These are phyloP conservation scores for Chrysoporthe cubensis DNA, from an alignment of 2,329 filamentous ascomycete species.

Conservation along the genomic window DNA sequence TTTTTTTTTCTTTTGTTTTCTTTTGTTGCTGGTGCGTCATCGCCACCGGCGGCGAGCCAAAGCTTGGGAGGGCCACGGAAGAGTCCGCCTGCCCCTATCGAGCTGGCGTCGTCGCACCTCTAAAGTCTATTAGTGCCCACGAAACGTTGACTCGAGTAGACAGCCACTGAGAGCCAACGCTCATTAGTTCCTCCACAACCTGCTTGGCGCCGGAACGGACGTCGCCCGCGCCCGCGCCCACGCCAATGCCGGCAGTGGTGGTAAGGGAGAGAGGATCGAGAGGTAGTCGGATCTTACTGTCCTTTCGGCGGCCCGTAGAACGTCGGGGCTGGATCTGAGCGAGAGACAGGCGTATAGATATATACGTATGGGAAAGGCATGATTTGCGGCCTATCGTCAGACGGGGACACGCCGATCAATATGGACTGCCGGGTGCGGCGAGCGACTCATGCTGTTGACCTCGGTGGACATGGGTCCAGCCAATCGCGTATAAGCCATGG, in stretches of 20 bases:
- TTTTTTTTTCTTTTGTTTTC: no score
- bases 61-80: no score
- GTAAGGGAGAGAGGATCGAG: background rate
- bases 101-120: no score
- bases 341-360: background rate
- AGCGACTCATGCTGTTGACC: conserved; percentile 3
- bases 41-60: no score
- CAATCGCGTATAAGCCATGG: background rate
- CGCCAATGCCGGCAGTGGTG: background rate
- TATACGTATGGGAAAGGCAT: background rate
- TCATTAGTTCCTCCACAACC: background rate
- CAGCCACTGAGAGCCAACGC: background rate
- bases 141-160: background rate
- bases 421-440: background rate
- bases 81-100: no score
- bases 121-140: no score
- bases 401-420: background rate
- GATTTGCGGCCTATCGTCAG: background rate
- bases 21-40: no score
- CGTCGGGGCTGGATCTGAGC: no score
- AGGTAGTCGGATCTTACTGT: no score
- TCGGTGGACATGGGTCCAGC: background rate
- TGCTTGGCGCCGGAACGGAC: background rate
- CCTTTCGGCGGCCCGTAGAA: no score
- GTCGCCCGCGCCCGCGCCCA: background rate